Evolutionary conservation across 148 eudicot genomes (phyloP), one percentile per base, ranked within the genome.

Genomic region (Chenopodium quinoa): DNA sequence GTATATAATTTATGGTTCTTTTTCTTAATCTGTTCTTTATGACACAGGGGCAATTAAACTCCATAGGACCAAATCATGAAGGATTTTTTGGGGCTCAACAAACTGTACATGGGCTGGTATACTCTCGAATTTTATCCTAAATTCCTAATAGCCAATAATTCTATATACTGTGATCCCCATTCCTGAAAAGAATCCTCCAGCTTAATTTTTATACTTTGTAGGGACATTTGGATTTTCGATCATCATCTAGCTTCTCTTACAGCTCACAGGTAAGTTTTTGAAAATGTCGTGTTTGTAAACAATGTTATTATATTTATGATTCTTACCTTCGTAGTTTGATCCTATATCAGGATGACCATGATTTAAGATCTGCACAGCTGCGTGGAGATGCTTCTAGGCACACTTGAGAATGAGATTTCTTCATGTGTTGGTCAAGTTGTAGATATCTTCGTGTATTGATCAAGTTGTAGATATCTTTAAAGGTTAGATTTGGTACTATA

Each of bases 161-260:
- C 13, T 14, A 37, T 1, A 44, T 47, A 14, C 62, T n/a, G 54
- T 20, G 66, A 2, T 52, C 73, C 31, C 25, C 25, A 11, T 31
- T 32, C 72, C 11, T 34, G 20, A 13, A n/a, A 44, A 65, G 80
- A 69, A 60, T 60, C 54, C 29, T 65, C 40, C 20, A 52, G 8
- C 65, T 56, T 9, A 31, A 12, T 32, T 27, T 75, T 75, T 71
- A 29, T 71, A 13, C 69, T 77, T 85, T 83, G 40, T 47, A 95
- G 99, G 99, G 94, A 67, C 90, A 89, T 80, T 75, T 93, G 85
- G 99, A 95, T 86, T 95, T 89, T 72, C 89, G 94, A 71, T 82
- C 92, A 54, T 86, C 90, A 75, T 77, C 89, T 78, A 86, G 88
- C 78, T 95, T 92, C 82, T 84, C 86, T 27, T 95, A 91, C 81